These are phyloP conservation scores for Hyphopichia fennica DNA, from an alignment of 1,139 yeast species.

Conservation along the genomic window DNA sequence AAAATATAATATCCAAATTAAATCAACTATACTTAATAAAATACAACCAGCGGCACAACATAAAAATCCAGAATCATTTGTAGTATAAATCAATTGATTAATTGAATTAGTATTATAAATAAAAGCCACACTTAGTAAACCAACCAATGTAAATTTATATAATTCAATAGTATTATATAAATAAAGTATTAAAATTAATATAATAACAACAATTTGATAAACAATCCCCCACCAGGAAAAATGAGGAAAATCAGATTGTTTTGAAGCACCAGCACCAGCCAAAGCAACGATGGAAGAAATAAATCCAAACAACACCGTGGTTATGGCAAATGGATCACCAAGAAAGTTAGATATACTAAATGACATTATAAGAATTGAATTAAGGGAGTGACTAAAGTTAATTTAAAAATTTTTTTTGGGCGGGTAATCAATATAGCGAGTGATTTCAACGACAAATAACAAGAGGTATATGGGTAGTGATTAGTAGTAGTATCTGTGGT, in stretches of 20 bases:
- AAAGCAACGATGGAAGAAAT: conserved; percentile 83
- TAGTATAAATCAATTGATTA: conserved; percentile 71
- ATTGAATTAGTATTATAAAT: conserved; percentile 82
- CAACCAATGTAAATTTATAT: conserved; percentile 64
- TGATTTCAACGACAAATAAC: too few species aligned
- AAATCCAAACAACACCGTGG: conserved; percentile 61
- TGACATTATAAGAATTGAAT: conserved; percentile 30
- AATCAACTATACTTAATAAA: conserved; percentile 73
- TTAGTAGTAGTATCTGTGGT: too few species aligned
- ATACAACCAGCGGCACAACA: conserved; percentile 95
- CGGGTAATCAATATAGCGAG: too few species aligned
- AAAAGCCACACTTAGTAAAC: conserved; percentile 63
- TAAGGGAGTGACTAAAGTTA: background rate
- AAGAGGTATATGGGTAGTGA: too few species aligned
- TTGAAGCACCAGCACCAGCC: conserved; percentile 77
- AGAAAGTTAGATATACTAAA: conserved; percentile 51
- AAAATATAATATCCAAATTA: conserved; percentile 82
- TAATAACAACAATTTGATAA: conserved; percentile 65
- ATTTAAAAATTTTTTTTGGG: too few species aligned
- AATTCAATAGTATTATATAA: conserved; percentile 68
- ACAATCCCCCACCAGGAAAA: conserved; percentile 99
- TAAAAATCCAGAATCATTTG: conserved; percentile 59
- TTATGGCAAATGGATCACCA: conserved; percentile 70
- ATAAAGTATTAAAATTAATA: conserved; percentile 58
- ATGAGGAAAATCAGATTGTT: conserved; percentile 58